A percentile compares a stretch with the other conserved stretches of the same genome.
Evolutionary conservation across 164 flowering plant genomes (phyloP).

Genomic region (Vitis rotundifolia): DNA sequence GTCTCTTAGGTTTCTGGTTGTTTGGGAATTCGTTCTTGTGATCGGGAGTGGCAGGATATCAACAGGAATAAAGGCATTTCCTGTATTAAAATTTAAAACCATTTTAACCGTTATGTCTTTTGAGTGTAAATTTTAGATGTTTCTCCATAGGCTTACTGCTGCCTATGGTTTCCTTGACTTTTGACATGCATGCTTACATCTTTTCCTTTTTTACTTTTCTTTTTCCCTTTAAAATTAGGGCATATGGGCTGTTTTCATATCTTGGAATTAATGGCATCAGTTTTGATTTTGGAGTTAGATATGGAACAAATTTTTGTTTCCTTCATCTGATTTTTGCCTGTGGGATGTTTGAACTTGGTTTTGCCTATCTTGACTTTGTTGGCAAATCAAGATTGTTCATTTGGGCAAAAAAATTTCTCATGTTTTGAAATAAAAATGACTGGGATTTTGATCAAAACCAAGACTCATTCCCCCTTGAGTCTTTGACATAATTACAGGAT

Average conservation of each 20-base stretch:
- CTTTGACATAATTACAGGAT: no score
- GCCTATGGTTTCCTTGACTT: background rate
- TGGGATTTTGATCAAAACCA: no score
- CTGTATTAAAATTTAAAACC: conserved; percentile 17
- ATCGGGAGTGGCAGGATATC: conserved; percentile 5
- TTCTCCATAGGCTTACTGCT: conserved; percentile 2
- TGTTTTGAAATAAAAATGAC: no score
- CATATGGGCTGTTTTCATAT: conserved; percentile 11
- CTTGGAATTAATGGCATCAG: conserved; percentile 18
- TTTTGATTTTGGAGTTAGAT: conserved; percentile 24
- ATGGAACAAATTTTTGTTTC: background rate
- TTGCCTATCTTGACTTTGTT: no score
- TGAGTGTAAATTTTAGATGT: conserved; percentile 38
- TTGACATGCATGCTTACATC: conserved; percentile 12
- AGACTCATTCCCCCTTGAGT: no score
- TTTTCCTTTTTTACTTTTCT: background rate
- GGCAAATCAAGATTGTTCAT: no score
- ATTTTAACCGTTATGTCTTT: conserved; percentile 5
- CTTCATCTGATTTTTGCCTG: no score
- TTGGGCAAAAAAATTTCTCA: no score
- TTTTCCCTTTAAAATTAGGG: conserved; percentile 3
- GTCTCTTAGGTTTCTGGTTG: conserved; percentile 26
- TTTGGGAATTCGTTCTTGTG: background rate
- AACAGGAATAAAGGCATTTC: conserved; percentile 20
- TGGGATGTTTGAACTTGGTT: background rate